These are phyloP conservation scores for Lactarius pseudohatsudake DNA, from an alignment of 768 basidiomycete genomes.

Conservation along the genomic window DNA sequence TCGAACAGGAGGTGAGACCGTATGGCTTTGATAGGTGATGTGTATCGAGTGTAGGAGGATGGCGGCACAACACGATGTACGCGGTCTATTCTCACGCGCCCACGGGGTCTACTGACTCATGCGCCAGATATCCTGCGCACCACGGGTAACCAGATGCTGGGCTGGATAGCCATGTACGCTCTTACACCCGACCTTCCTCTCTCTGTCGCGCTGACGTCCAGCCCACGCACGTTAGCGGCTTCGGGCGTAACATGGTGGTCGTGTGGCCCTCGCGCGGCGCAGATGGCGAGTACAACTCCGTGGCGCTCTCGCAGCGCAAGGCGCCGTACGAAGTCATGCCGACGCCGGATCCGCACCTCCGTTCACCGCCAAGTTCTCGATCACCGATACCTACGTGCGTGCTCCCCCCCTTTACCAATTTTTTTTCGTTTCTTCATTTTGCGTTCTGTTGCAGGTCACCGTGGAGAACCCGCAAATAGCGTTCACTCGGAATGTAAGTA, in stretches of 20 bases:
- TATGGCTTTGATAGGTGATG: slow-evolving; percentile 9
- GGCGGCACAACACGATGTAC: slow-evolving; percentile 21
- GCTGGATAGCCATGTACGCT: no score
- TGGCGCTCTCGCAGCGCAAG: slow-evolving; percentile 67
- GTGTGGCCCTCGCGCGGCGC: slow-evolving; percentile 57
- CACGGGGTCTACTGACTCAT: no score
- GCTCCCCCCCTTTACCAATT: no score
- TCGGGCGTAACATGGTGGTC: slow-evolving; percentile 61
- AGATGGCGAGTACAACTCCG: slow-evolving; percentile 43
- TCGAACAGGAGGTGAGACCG: no score
- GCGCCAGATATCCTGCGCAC: no score
- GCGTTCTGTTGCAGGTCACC: not conserved
- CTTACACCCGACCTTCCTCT: not conserved
- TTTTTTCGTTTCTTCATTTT: not conserved
- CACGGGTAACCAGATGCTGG: no score
- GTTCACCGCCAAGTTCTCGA: slow-evolving; percentile 45
- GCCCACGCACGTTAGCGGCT: slow-evolving; percentile 41
- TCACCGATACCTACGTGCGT: slow-evolving; percentile 40
- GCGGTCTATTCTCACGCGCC: no score
- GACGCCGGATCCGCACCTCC: slow-evolving; percentile 53
- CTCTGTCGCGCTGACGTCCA: slow-evolving; percentile 29
- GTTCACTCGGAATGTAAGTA: slow-evolving; percentile 6
- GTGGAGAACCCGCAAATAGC: slow-evolving; percentile 12
- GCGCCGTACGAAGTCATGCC: slow-evolving; percentile 57
- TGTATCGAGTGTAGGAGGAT: slow-evolving; percentile 21